Evolutionary conservation across 2,329 filamentous ascomycete species (phyloP).

Genomic region (Nigrospora osmanthi): DNA sequence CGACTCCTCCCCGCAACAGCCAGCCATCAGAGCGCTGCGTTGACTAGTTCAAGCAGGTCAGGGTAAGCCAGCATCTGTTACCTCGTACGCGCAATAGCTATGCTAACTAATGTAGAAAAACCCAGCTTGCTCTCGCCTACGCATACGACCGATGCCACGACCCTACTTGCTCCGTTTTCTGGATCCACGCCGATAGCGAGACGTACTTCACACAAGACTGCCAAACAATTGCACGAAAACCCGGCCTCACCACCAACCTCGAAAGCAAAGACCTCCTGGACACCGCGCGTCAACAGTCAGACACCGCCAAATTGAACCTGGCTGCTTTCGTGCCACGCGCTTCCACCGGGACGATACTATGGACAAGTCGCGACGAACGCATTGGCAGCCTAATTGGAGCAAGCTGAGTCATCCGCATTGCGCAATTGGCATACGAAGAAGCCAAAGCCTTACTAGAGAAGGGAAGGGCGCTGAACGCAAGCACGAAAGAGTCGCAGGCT

Average conservation of each 20-base stretch:
- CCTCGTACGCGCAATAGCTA: neutral
- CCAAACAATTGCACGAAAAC: constrained; percentile 1
- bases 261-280: constrained; percentile 1
- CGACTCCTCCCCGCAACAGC: constrained; percentile 7
- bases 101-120: neutral
- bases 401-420: constrained; percentile 12
- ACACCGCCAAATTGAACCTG: constrained; percentile 3
- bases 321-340: constrained; percentile 15
- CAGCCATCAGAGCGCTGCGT: constrained; percentile 10
- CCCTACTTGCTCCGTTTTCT: neutral
- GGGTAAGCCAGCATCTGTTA: constrained; percentile 9
- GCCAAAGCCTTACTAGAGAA: constrained; percentile 8
- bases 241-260: neutral
- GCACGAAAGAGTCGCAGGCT: neutral
- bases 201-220: neutral
- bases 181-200: neutral
- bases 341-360: constrained; percentile 17
- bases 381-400: constrained; percentile 14
- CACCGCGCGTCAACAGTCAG: constrained; percentile 5
- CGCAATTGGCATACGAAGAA: constrained; percentile 12
- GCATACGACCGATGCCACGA: neutral
- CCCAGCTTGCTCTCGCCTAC: neutral
- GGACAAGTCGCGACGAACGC: constrained; percentile 22
- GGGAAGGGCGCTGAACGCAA: neutral
- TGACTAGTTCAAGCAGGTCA: constrained; percentile 18